Percentiles rank a stretch among this genome's conserved stretches.
Conservation (phyloP, 2,329 filamentous ascomycete genomes). For the Neonectria neomacrospora region DNA sequence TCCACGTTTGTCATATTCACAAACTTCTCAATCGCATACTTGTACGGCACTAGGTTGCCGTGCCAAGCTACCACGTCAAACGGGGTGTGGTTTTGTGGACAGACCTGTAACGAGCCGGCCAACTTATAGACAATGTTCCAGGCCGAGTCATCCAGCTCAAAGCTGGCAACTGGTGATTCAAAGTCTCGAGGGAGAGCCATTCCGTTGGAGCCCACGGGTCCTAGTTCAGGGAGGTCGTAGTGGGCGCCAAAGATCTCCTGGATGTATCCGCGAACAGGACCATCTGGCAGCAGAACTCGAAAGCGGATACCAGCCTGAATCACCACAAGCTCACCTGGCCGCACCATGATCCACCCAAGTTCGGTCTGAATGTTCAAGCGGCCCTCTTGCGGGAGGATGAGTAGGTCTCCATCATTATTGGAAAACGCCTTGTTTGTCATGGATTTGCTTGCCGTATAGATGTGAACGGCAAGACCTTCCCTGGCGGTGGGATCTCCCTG, state of each 20-base stretch:
- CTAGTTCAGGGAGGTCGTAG: constrained; percentile 75
- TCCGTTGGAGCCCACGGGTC: constrained; percentile 76
- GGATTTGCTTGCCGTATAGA: constrained; percentile 22
- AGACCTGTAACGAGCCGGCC: constrained; percentile 67
- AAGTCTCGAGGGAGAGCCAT: constrained; percentile 80
- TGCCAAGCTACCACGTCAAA: constrained; percentile 79
- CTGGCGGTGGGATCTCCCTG: constrained; percentile 59
- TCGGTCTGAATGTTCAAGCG: constrained; percentile 74
- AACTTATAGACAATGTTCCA: constrained; percentile 72
- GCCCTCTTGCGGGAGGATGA: constrained; percentile 75
- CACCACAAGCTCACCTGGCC: constrained; percentile 73
- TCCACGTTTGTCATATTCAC: constrained; percentile 55
- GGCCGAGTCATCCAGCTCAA: constrained; percentile 58
- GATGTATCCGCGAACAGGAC: constrained; percentile 75
- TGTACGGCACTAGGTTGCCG: constrained; percentile 71
- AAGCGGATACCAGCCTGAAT: constrained; percentile 72
- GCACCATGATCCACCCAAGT: constrained; percentile 70
- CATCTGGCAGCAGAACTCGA: constrained; percentile 70
- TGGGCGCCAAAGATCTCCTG: constrained; percentile 78
- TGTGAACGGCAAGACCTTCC: constrained; percentile 33
- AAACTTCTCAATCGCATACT: constrained; percentile 78
- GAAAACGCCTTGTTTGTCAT: constrained; percentile 59
- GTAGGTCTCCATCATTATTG: constrained; percentile 73
- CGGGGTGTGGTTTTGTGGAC: constrained; percentile 70
- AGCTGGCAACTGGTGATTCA: constrained; percentile 74